Conservation (phyloP, 306 rosid species). For the Quercus parvula region DNA sequence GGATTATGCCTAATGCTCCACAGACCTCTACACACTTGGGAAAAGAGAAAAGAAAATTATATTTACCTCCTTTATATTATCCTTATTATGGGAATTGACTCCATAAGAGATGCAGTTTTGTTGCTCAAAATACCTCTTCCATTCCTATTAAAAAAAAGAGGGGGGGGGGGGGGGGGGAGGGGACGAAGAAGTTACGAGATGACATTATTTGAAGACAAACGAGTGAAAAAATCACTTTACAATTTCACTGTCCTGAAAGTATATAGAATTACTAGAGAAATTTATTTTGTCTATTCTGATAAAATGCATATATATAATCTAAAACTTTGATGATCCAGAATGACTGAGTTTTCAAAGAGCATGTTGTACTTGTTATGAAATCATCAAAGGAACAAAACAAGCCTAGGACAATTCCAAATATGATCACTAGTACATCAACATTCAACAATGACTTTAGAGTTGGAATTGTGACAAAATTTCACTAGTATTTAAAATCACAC, state of each 20-base stretch:
- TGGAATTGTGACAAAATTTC: too few relatives aligned
- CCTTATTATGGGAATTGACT: constrained; percentile 85
- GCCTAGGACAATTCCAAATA: too few relatives aligned
- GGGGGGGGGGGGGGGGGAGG: background rate
- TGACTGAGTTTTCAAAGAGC: too few relatives aligned
- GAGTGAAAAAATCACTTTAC: background rate
- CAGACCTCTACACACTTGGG: background rate
- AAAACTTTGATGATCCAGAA: too few relatives aligned
- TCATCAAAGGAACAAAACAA: too few relatives aligned
- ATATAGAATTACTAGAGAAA: background rate
- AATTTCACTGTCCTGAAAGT: background rate
- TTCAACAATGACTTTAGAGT: too few relatives aligned
- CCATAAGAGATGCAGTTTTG: constrained; percentile 50
- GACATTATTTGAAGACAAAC: background rate
- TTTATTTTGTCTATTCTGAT: background rate
- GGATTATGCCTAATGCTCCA: background rate
- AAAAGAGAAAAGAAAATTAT: constrained; percentile 20
- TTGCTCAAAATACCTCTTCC: constrained; percentile 57
- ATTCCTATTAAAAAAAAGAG: constrained; percentile 39
- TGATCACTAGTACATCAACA: too few relatives aligned
- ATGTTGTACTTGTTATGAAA: too few relatives aligned
- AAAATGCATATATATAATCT: background rate
- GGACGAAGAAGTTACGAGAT: too few relatives aligned
- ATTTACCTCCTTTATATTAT: constrained; percentile 65
- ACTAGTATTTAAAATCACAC: too few relatives aligned